Percentiles rank a stretch among this genome's conserved stretches.
Evolutionary conservation across 2,329 filamentous ascomycete species (phyloP).

Genomic region (Penicillium thymicola): DNA sequence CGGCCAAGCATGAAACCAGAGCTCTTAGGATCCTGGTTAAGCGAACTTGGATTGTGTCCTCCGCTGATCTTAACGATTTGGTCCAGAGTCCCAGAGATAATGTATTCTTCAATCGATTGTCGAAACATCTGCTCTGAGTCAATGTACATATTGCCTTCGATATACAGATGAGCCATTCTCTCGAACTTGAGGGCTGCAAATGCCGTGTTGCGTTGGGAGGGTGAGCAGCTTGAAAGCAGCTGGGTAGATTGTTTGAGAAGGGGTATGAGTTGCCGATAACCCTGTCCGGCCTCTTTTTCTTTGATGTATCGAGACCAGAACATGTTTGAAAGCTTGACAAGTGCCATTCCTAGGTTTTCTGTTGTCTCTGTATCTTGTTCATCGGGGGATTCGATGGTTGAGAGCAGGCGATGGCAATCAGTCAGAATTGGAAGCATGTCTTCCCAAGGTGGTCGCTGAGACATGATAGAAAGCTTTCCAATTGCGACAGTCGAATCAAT

Average conservation of each 20-base stretch:
- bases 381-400: conserved; percentile 22
- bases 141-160: conserved; percentile 35
- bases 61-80: conserved; percentile 27
- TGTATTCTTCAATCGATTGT: conserved; percentile 42
- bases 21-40: conserved; percentile 36
- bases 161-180: conserved; percentile 41
- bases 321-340: conserved; percentile 45
- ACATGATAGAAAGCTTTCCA: conserved; percentile 39
- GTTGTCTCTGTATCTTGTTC: conserved; percentile 13
- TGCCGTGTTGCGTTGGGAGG: conserved; percentile 35
- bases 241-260: conserved; percentile 42
- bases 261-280: conserved; percentile 35
- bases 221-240: conserved; percentile 34
- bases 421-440: conserved; percentile 35
- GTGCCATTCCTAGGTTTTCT: conserved; percentile 26
- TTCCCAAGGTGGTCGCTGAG: conserved; percentile 38
- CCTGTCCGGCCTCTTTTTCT: conserved; percentile 37
- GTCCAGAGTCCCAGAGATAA: conserved; percentile 37
- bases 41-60: conserved; percentile 25
- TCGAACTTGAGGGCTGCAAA: conserved; percentile 46
- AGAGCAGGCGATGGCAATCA: conserved; percentile 39
- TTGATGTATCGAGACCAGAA: conserved; percentile 49
- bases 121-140: conserved; percentile 39
- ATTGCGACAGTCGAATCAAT: conserved; percentile 42
- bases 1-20: conserved; percentile 37